Evolutionary conservation across 2,329 filamentous ascomycete genomes (phyloP).

Genomic region (Ophiocordyceps sinensis): DNA sequence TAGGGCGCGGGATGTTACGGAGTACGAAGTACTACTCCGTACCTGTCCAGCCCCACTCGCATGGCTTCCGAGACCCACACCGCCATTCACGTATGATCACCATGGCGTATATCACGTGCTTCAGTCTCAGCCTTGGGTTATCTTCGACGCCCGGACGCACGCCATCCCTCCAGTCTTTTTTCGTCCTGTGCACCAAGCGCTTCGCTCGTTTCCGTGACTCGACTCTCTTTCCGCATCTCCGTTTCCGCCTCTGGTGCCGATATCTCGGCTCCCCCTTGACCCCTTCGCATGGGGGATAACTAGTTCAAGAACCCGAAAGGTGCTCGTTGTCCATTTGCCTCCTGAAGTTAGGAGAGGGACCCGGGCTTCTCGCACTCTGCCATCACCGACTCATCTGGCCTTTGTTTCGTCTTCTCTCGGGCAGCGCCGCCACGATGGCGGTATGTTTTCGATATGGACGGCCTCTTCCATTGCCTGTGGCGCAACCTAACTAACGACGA

Average conservation of each 20-base stretch:
- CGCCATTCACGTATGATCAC: background rate
- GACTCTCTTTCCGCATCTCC: background rate
- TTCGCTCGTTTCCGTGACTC: background rate
- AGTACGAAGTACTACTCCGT: too few relatives aligned
- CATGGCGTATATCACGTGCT: background rate
- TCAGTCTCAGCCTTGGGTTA: background rate
- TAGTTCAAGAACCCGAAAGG: background rate
- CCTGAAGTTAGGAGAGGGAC: background rate
- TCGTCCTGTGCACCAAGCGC: background rate
- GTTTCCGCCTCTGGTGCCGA: background rate
- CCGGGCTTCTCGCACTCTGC: background rate
- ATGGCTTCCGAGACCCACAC: background rate
- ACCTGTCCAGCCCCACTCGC: background rate
- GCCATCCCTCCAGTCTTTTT: background rate
- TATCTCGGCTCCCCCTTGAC: background rate
- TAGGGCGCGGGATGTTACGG: too few relatives aligned
- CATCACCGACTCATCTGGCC: background rate
- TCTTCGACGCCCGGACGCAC: background rate
- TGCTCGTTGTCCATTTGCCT: background rate
- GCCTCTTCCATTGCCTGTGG: background rate
- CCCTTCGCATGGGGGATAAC: background rate
- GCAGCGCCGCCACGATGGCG: conserved; percentile 3
- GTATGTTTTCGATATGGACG: background rate
- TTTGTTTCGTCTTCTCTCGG: background rate
- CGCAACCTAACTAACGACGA: background rate